A percentile compares a stretch with the other conserved stretches of the same genome.
phyloP scores from a whole-genome alignment of 495 filamentous ascomycete species.

The Glarea lozoyensis region DNA sequence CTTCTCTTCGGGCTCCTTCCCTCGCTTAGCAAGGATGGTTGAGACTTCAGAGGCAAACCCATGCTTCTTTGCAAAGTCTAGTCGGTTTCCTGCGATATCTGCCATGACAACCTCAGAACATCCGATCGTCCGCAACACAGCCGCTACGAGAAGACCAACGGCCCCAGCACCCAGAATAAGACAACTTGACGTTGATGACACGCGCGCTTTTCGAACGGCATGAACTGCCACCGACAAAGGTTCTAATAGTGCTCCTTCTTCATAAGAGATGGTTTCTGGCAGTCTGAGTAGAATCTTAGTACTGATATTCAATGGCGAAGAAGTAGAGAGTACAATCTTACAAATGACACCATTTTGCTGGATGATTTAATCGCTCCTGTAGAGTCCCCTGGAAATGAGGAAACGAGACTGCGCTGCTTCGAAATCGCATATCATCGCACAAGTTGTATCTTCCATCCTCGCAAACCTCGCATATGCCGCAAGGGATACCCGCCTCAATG shows the following conservation, averaged over 20 bases:
- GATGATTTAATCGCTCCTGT: slow-evolving; percentile 67
- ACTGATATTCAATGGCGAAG: no score
- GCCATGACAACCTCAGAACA: slow-evolving; percentile 54
- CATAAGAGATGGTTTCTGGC: slow-evolving; percentile 48
- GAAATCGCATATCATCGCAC: slow-evolving; percentile 64
- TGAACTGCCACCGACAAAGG: slow-evolving; percentile 73
- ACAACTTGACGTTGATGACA: slow-evolving; percentile 29
- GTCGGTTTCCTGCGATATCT: slow-evolving; percentile 63
- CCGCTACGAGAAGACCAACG: slow-evolving; percentile 64
- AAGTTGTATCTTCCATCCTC: slow-evolving; percentile 67
- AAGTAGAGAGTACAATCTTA: no score
- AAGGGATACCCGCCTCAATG: slow-evolving; percentile 67
- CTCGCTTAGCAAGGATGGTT: slow-evolving; percentile 47
- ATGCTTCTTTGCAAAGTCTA: slow-evolving; percentile 59
- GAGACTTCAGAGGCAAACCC: slow-evolving; percentile 52
- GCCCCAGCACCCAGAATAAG: slow-evolving; percentile 74
- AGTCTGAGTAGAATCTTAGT: no score
- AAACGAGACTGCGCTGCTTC: slow-evolving; percentile 62
- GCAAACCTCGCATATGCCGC: slow-evolving; percentile 56
- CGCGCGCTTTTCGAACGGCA: slow-evolving; percentile 48
- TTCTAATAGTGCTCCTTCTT: slow-evolving; percentile 65
- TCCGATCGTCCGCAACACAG: slow-evolving; percentile 47
- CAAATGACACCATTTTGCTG: slow-evolving; percentile 55
- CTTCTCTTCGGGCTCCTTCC: slow-evolving; percentile 43
- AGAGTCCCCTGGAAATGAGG: slow-evolving; percentile 74